phyloP scores from a whole-genome alignment of 2,329 filamentous ascomycete species.

The Pleoardoris graminearum region DNA sequence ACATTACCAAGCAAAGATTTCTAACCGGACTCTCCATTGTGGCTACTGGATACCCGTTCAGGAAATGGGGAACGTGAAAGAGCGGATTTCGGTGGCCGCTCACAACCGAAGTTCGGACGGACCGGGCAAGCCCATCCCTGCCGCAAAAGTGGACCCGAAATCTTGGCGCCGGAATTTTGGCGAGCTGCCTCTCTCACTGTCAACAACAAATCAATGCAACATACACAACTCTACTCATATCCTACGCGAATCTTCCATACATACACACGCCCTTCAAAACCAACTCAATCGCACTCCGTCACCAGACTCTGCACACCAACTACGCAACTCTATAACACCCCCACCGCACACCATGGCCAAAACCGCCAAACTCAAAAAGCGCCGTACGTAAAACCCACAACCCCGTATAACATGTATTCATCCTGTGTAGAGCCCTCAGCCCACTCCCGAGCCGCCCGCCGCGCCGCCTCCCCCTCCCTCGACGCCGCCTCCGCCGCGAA shows the following conservation, averaged over 20 bases:
- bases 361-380: not conserved
- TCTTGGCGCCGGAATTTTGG: conserved; percentile 20
- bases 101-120: not conserved
- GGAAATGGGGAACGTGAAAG: not conserved
- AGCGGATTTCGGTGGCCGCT: not conserved
- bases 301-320: too few relatives aligned
- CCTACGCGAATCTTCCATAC: too few relatives aligned
- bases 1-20: too few relatives aligned
- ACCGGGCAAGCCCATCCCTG: not conserved
- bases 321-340: not conserved
- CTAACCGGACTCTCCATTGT: too few relatives aligned
- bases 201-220: not conserved
- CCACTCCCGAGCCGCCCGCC: conserved; percentile 74
- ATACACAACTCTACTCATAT: too few relatives aligned
- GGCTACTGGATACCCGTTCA: too few relatives aligned
- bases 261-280: too few relatives aligned
- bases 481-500: conserved; percentile 68
- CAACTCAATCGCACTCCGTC: too few relatives aligned
- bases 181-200: not conserved
- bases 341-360: not conserved
- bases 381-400: conserved; percentile 26
- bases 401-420: conserved; percentile 19
- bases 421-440: conserved; percentile 60
- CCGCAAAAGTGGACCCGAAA: conserved; percentile 14
- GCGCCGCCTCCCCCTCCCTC: conserved; percentile 70